Evolutionary conservation across 371 early-diverging fungal species (phyloP), one percentile per base, ranked within the genome.

Genomic region (Apophysomyces sp.): DNA sequence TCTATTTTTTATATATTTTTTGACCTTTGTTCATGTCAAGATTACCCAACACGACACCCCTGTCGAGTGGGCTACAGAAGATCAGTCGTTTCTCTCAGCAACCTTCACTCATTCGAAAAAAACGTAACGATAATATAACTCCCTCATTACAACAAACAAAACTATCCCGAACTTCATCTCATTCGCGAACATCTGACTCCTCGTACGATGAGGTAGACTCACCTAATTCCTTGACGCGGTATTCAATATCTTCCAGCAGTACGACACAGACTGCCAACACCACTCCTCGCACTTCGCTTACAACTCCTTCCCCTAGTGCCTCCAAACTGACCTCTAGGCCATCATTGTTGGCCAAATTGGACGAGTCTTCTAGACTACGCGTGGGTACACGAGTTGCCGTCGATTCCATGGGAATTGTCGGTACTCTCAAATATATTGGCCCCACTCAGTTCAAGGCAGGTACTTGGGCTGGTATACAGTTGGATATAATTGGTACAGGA

Each of bases 391-490:
- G 82, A 3, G 89, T 91, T 4, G 62, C 70, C 53, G 86, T 90
- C 2, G 85, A 86, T 5, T 71, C 81, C 36, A 81, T 83, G 65
- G 71, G 67, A 1, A 57, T 86, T 28, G 62, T 73, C n/a, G 92
- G 92, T 21, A 84, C 83, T 16, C 71, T 92, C 27, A 82, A 86
- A 27, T 92, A 76, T 60, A 56, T 90, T 32, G 92, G 92, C 2
- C 82, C 86, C 2, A 84, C 86, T 16, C 77, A 86, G 40, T 84
- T 85, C 60, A 89, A 89, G 66, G 74, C 81, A 11, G 92, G 92
- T 4, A 72, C 81, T 5, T 92, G 92, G 92, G 92, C 89, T 13
- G 92, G 92, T 12, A 79, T 92, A 40, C 89, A 89, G 63, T 76
- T 92, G 0, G 89, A 91, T 52, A 64, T 63, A 15, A 65, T 62